Conservation (phyloP, 345 rosid genomes). For the Syzygium aqueum region DNA sequence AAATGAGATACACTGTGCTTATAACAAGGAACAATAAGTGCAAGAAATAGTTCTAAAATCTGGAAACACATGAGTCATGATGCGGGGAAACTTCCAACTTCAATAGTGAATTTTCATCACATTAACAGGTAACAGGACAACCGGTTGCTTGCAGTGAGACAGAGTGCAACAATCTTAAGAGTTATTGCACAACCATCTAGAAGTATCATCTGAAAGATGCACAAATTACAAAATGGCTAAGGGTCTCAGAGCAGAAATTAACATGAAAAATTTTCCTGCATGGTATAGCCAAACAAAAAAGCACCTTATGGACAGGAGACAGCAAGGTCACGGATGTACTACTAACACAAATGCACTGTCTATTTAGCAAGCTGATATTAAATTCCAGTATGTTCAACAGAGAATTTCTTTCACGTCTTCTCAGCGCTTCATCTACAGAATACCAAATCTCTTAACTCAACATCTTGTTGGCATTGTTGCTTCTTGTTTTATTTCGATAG, state of each 20-base stretch:
- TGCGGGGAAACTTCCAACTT: not conserved
- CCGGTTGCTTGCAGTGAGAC: not conserved
- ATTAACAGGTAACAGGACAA: not conserved
- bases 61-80: not conserved
- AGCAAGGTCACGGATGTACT: not conserved
- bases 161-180: not conserved
- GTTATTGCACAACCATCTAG: not conserved
- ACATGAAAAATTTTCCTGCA: not conserved
- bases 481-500: not conserved
- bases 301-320: not conserved
- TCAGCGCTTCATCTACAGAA: not conserved
- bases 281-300: not conserved
- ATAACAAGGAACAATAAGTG: not conserved
- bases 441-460: not conserved
- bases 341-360: not conserved
- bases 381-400: not conserved
- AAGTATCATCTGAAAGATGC: not conserved
- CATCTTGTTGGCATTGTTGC: not conserved
- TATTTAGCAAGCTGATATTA: not conserved
- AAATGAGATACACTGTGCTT: not conserved
- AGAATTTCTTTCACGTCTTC: not conserved
- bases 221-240: not conserved
- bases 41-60: not conserved
- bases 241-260: not conserved
- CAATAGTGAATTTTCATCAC: not conserved